Evolutionary conservation across 179 eudicot genomes (phyloP), one percentile per base, ranked within the genome.

Genomic region (Heliamphora pulchella): DNA sequence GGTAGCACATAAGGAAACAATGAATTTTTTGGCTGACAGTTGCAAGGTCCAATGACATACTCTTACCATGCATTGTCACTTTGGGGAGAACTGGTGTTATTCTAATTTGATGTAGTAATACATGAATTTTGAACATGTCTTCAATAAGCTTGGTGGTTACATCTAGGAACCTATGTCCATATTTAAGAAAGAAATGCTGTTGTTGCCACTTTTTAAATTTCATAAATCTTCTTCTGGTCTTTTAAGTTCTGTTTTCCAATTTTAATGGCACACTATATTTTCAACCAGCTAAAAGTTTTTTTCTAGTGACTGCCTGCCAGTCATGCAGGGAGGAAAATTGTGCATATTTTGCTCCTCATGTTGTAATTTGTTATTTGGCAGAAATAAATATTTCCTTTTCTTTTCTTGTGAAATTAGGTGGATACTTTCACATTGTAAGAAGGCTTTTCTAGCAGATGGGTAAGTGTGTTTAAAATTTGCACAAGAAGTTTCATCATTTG

Each of bases 111-210:
- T 4, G 15, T 8, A 17, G 41, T 50, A n/a, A 13, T 71, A n/a
- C 41, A 13, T 5, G 14, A 71, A 51, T 48, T 31, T 50, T 71
- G 41, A 50, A 50, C 58, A n/a, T 15, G 3, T 43, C 47, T 59
- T 17, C 39, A 46, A 41, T 57, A 67, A 41, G 43, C 7, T n/a
- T 41, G 68, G 20, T 69, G 53, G 53, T 2, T 69, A 1, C 73
- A 8, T 66, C 53, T n/a, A 17, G 55, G 4, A 75, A 59, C 22
- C 31, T 44, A 44, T 75, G 51, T 39, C 47, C 47, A 46, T 18
- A 48, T 61, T 59, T 76, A 75, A 57, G 67, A 75, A 58, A 75
- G 55, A 63, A 44, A 31, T 59, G 55, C 31, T 44, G 54, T 44
- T 48, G 46, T 76, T 1, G 5, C n/a, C n/a, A 17, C 11, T 75